phyloP scores from a whole-genome alignment of 768 basidiomycete genomes.

The Russula earlei region DNA sequence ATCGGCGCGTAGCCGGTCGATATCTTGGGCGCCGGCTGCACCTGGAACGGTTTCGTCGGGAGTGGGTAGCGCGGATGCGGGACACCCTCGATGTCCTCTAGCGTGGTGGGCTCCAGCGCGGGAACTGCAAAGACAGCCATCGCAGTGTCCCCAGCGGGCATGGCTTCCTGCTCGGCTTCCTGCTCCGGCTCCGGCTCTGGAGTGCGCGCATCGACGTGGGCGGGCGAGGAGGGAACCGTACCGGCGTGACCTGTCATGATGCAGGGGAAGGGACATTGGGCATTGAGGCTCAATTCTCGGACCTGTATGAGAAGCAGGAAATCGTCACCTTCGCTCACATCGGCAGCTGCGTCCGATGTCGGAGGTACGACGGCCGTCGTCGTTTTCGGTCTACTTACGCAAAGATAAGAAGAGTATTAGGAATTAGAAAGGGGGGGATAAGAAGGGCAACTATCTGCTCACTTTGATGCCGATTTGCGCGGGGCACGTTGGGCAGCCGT shows the following conservation, averaged over 20 bases:
- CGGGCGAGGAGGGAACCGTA: constrained; percentile 20
- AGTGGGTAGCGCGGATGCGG: constrained; percentile 69
- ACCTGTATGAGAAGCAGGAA: not conserved
- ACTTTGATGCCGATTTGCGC: constrained; percentile 28
- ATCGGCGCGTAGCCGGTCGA: constrained; percentile 59
- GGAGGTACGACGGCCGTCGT: not conserved
- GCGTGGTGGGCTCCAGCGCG: not conserved
- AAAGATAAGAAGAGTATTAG: not conserved
- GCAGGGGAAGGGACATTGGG: too few relatives aligned
- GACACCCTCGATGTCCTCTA: constrained; percentile 43
- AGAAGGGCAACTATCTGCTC: not conserved
- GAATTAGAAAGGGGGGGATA: not conserved
- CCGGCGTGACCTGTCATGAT: constrained; percentile 17
- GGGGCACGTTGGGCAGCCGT: constrained; percentile 24
- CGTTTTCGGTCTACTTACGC: not conserved
- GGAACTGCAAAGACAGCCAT: not conserved
- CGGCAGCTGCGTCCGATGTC: constrained; percentile 1
- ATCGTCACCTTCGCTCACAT: constrained; percentile 7
- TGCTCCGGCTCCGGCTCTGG: constrained; percentile 8
- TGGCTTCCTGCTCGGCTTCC: not conserved
- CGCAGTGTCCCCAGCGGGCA: not conserved
- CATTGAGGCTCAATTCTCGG: not conserved
- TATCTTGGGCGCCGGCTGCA: constrained; percentile 73
- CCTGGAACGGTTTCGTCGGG: constrained; percentile 75
- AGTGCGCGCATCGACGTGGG: constrained; percentile 5